These are phyloP conservation scores for Amauroascus niger DNA, from an alignment of 2,329 filamentous ascomycete genomes.

Conservation along the genomic window DNA sequence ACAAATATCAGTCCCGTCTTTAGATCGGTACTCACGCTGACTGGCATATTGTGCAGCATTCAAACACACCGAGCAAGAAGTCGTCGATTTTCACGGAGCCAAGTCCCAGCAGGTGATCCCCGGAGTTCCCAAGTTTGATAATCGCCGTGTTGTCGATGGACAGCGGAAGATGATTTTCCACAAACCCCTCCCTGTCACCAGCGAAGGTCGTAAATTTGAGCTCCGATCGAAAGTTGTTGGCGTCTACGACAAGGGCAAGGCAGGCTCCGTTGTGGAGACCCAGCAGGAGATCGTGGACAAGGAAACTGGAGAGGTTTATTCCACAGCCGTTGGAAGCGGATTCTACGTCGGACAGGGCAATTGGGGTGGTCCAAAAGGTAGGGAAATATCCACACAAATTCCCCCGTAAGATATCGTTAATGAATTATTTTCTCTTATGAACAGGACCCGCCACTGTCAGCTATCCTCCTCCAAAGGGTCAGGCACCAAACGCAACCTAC, in stretches of 20 bases:
- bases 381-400: constrained; percentile 15
- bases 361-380: constrained; percentile 85
- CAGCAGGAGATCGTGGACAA: constrained; percentile 68
- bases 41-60: constrained; percentile 45
- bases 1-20: background rate
- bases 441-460: constrained; percentile 58
- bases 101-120: constrained; percentile 60
- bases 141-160: constrained; percentile 66
- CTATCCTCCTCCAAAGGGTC: constrained; percentile 65
- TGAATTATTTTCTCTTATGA: background rate
- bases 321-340: constrained; percentile 56
- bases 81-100: constrained; percentile 73
- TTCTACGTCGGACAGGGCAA: constrained; percentile 74
- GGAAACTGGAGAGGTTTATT: constrained; percentile 59
- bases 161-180: constrained; percentile 70
- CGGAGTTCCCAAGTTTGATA: constrained; percentile 65
- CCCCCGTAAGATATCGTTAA: background rate
- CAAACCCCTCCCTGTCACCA: constrained; percentile 63
- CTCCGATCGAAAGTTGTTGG: constrained; percentile 67
- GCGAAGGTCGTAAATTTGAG: constrained; percentile 64
- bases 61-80: constrained; percentile 65
- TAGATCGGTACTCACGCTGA: constrained; percentile 27
- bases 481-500: constrained; percentile 60
- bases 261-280: constrained; percentile 70
- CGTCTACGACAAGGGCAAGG: constrained; percentile 82